Conservation (phyloP, 2,329 filamentous ascomycete genomes). For the Fusarium illudens region DNA sequence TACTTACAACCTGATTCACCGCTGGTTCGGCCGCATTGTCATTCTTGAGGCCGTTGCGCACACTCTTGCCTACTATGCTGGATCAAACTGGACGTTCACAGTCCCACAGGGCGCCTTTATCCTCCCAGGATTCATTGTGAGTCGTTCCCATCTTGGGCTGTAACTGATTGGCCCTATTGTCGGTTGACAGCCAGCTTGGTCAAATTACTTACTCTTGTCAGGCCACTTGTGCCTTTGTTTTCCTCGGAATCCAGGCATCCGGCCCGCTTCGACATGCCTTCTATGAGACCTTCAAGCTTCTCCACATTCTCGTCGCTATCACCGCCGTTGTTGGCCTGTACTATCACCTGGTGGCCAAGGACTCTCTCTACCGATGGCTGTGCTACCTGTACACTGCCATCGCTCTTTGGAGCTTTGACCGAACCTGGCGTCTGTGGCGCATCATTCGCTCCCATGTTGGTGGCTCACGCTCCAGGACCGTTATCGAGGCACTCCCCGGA, state of each 20-base stretch:
- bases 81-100: constrained; percentile 57
- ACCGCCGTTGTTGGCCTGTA: constrained; percentile 70
- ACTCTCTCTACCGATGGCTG: constrained; percentile 56
- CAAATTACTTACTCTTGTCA: constrained; percentile 40
- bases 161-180: not conserved
- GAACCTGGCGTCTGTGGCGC: constrained; percentile 65
- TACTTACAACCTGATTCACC: constrained; percentile 82
- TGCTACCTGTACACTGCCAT: constrained; percentile 69
- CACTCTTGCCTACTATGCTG: constrained; percentile 66
- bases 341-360: constrained; percentile 65
- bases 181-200: not conserved
- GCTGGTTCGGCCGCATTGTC: constrained; percentile 82
- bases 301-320: constrained; percentile 73
- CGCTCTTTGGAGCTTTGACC: constrained; percentile 73
- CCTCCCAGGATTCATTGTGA: constrained; percentile 70
- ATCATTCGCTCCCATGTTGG: constrained; percentile 74
- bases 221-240: constrained; percentile 67
- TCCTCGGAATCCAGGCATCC: constrained; percentile 72
- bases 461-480: constrained; percentile 70
- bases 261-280: constrained; percentile 79
- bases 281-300: constrained; percentile 79
- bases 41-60: constrained; percentile 74
- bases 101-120: constrained; percentile 56
- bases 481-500: constrained; percentile 79
- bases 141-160: constrained; percentile 39